Conservation (phyloP, 2,329 filamentous ascomycete genomes). For the Sclerotinia borealis region DNA sequence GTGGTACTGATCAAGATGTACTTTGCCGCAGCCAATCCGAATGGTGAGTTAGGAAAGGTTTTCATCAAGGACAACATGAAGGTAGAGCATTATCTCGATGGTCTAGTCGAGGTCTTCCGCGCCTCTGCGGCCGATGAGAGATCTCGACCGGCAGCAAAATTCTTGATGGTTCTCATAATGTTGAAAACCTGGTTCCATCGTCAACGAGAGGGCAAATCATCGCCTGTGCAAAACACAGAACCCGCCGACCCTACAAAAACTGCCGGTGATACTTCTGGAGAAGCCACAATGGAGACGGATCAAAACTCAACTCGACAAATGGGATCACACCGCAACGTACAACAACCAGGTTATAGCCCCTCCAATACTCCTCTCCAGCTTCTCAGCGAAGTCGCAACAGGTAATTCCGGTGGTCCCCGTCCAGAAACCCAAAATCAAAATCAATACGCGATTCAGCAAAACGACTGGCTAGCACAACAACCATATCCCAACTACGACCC, state of each 20-base stretch:
- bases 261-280: not conserved
- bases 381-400: slow-evolving; percentile 37
- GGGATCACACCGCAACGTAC: slow-evolving; percentile 14
- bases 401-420: slow-evolving; percentile 28
- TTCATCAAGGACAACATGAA: slow-evolving; percentile 64
- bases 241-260: not conserved
- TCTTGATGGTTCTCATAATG: slow-evolving; percentile 64
- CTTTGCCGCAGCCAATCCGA: slow-evolving; percentile 53
- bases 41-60: slow-evolving; percentile 62
- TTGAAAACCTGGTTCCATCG: slow-evolving; percentile 54
- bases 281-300: not conserved
- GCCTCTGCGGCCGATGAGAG: slow-evolving; percentile 56
- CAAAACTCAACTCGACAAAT: not conserved
- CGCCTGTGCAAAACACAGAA: not conserved
- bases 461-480: slow-evolving; percentile 24
- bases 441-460: slow-evolving; percentile 19
- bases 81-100: slow-evolving; percentile 59
- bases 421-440: slow-evolving; percentile 20
- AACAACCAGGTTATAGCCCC: slow-evolving; percentile 27
- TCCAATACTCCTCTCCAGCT: slow-evolving; percentile 35
- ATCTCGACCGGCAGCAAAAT: slow-evolving; percentile 62
- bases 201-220: slow-evolving; percentile 27
- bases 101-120: slow-evolving; percentile 62
- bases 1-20: slow-evolving; percentile 56
- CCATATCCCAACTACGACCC: slow-evolving; percentile 19